These are phyloP conservation scores for Fusarium dlaminii DNA, from an alignment of 2,329 filamentous ascomycete genomes.

Conservation along the genomic window DNA sequence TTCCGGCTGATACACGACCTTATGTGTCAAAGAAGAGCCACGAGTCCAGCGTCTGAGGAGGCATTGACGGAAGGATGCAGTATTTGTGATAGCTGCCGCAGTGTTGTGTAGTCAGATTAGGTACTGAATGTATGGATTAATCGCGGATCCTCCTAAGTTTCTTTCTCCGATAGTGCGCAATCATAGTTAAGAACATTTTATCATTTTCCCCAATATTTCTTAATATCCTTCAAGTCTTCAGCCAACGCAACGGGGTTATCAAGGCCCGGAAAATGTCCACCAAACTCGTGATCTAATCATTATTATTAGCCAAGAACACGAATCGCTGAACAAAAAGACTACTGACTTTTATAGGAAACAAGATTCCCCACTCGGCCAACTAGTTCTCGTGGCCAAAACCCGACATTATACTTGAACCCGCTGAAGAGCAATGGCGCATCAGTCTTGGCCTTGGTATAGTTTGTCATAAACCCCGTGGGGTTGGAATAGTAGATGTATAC, in stretches of 20 bases:
- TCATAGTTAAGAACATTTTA: too few species aligned
- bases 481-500: not conserved
- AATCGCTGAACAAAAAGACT: fast-evolving
- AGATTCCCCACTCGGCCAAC: not conserved
- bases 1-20: not conserved
- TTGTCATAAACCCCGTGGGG: not conserved
- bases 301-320: not conserved
- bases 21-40: not conserved
- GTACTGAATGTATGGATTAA: too few species aligned
- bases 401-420: not conserved
- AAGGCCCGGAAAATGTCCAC: not conserved
- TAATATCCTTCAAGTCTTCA: not conserved
- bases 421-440: not conserved
- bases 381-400: not conserved
- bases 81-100: too few species aligned
- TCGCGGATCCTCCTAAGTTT: too few species aligned
- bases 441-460: not conserved
- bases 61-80: too few species aligned
- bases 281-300: not conserved
- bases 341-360: not conserved
- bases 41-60: fast-evolving
- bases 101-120: too few species aligned
- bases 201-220: not conserved
- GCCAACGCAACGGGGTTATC: not conserved
- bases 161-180: too few species aligned